Base-by-base conservation (phyloP, 1,139 yeast genomes). In the Yamadazyma siamensis region DNA sequence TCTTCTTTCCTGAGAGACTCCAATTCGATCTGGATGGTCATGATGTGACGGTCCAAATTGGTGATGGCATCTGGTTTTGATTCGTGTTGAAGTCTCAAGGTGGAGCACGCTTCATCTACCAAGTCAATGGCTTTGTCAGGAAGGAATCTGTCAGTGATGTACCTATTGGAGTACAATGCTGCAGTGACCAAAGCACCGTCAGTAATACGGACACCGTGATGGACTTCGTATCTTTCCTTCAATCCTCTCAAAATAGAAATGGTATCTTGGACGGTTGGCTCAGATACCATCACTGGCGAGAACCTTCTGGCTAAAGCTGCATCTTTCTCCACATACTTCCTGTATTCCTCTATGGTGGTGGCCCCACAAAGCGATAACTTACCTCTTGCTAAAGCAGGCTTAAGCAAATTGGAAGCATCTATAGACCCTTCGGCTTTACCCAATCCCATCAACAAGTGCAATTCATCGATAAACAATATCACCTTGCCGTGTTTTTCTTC, bases 81-180 rank as follows among this genome's bases (percentile, higher is more conserved):
- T 60, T 91, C 98, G 53, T 91, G 97, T 57, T 91, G 98, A 39
- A 91, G 66, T 42, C 98, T 69, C 40, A 91, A 67, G 0, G 95
- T 94, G 1, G 96, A 91, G 59, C 97, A 88, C 0, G 98, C 97
- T 54, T 91, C 98, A 59, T 91, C 98, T 3, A 91, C 94, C 45
- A 91, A 71, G 58, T 91, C 97, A 44, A 91, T 88, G 8, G 96
- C 96, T 61, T 91, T 91, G 54, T 91, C 98, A 1, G 98, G 98
- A 27, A 91, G 65, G 49, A 79, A 87, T 34, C 97, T 63, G 54
- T 91, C 97, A 6, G 95, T 85, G 33, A 91, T 86, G 54, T 91
- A 91, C 41, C 98, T 71, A 50, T 87, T 86, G 19, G 95, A 81
- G 50, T 89, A 78, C 4, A 85, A 79, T 0, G 96, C 96, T 8